Evolutionary conservation across 2,329 filamentous ascomycete genomes (phyloP).

Genomic region (Talaromyces sp.): DNA sequence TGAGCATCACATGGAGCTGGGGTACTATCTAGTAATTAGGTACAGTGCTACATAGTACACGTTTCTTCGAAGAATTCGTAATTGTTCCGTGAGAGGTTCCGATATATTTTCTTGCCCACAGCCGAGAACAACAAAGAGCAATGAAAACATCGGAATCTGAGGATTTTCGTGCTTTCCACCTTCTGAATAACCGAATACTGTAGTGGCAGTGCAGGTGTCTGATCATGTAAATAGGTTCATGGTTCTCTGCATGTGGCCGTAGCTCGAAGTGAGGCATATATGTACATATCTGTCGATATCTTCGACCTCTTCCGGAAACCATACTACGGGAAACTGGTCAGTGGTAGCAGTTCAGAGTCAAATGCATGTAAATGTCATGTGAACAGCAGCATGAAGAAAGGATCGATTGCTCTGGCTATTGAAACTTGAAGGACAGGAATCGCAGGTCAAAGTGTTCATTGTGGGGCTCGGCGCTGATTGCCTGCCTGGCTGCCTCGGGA

Average conservation of each 20-base stretch:
- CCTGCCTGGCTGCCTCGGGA: slow-evolving; percentile 1
- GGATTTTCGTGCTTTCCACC: background rate
- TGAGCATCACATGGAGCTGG: background rate
- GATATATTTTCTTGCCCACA: background rate
- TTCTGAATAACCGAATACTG: background rate
- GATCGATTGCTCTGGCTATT: background rate
- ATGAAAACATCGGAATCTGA: background rate
- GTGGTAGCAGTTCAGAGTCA: too few species aligned
- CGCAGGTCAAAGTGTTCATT: background rate
- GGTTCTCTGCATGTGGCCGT: background rate
- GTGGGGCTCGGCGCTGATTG: slow-evolving; percentile 5
- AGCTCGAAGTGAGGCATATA: background rate
- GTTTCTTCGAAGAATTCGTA: background rate
- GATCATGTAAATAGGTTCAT: background rate
- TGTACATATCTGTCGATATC: background rate
- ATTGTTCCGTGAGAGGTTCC: background rate
- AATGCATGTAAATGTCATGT: background rate
- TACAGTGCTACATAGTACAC: background rate
- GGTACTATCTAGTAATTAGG: background rate
- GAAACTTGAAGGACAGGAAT: background rate
- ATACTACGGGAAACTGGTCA: background rate
- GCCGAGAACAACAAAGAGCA: background rate
- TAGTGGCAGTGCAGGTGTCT: background rate
- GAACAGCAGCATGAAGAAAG: background rate
- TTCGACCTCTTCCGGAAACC: background rate